Conservation (phyloP, 148 eudicot genomes). For the Vaccinium myrtillus region DNA sequence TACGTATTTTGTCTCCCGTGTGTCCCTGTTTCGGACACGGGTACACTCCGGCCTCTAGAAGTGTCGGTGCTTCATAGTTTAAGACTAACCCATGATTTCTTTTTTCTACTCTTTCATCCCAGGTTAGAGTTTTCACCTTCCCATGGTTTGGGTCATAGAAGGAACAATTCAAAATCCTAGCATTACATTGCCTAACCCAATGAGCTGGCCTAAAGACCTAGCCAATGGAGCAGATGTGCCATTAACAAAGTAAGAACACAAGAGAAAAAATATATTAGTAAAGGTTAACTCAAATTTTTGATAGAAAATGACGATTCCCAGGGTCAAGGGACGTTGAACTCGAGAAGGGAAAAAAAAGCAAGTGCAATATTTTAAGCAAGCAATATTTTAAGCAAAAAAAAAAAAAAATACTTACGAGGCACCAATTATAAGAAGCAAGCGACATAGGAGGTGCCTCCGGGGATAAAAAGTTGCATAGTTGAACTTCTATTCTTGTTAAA, state of each 20-base stretch:
- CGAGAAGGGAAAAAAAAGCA: neutral
- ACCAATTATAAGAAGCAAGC: slow-evolving; percentile 94
- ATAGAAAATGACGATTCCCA: neutral
- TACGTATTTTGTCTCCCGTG: too few species aligned
- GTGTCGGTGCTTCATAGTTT: too few species aligned
- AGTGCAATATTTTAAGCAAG: neutral
- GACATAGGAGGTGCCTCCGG: slow-evolving; percentile 87
- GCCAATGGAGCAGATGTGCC: neutral
- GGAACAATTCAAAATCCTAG: neutral
- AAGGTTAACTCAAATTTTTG: neutral
- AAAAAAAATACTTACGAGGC: slow-evolving; percentile 55
- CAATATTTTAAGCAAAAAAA: neutral
- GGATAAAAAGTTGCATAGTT: slow-evolving; percentile 83
- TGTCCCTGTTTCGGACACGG: too few species aligned
- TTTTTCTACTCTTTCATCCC: neutral
- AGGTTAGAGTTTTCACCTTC: neutral
- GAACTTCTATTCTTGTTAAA: slow-evolving; percentile 89
- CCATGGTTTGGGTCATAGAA: neutral
- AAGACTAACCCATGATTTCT: neutral
- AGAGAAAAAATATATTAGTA: neutral
- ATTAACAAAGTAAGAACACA: neutral
- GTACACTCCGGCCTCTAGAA: too few species aligned
- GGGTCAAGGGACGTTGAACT: neutral
- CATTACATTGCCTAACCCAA: neutral
- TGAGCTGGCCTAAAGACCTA: neutral